Conservation (phyloP, 2,329 filamentous ascomycete genomes). For the Torrubiellomyces zombiae region DNA sequence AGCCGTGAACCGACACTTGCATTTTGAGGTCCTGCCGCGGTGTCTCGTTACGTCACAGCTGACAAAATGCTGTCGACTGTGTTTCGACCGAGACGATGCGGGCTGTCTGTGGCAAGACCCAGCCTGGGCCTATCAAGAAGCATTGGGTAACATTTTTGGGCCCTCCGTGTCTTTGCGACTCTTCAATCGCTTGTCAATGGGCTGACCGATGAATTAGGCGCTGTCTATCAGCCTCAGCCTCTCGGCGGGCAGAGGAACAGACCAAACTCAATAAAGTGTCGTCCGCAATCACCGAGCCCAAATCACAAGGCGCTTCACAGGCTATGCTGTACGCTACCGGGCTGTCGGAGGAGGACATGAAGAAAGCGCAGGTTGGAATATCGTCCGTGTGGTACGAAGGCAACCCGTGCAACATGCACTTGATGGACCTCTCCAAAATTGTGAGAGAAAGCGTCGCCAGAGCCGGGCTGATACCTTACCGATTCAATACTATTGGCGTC, state of each 20-base stretch:
- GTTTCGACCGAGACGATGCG: constrained; percentile 6
- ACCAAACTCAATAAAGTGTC: constrained; percentile 74
- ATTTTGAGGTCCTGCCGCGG: not conserved
- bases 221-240: constrained; percentile 31
- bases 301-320: constrained; percentile 94
- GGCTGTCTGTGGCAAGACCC: constrained; percentile 5
- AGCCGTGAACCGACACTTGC: no score
- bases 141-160: constrained; percentile 4
- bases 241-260: constrained; percentile 31
- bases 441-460: constrained; percentile 46
- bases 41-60: not conserved
- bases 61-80: constrained; percentile 8
- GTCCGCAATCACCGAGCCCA: constrained; percentile 77
- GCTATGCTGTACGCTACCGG: constrained; percentile 98
- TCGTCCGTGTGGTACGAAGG: constrained; percentile 96
- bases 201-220: constrained; percentile 20
- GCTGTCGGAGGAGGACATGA: constrained; percentile 70
- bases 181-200: not conserved
- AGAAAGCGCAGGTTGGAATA: constrained; percentile 94
- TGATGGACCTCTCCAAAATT: constrained; percentile 71
- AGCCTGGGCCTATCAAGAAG: constrained; percentile 4
- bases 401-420: constrained; percentile 98
- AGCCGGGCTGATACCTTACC: constrained; percentile 76
- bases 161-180: not conserved
- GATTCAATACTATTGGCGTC: constrained; percentile 98